phyloP scores from a whole-genome alignment of 1,284 basidiomycete genomes.

The Cystobasidiaceae sp. region DNA sequence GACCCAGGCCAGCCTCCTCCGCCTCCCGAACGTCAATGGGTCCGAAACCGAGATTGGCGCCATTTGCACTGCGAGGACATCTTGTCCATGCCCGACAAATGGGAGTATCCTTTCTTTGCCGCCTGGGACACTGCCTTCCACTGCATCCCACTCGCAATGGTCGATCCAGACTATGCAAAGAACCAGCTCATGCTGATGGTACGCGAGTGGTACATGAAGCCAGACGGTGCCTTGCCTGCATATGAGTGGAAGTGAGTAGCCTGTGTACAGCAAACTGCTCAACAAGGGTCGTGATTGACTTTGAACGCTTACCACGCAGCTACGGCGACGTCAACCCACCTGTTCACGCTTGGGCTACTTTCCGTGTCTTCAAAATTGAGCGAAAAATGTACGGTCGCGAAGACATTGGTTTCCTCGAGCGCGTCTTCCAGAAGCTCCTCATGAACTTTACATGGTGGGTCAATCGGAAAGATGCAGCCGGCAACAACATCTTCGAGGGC shows the following conservation, averaged over 20 bases:
- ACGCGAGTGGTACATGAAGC: slow-evolving; percentile 96
- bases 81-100: slow-evolving; percentile 98
- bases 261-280: not conserved
- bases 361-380: slow-evolving; percentile 97
- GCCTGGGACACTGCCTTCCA: slow-evolving; percentile 71
- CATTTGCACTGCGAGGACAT: slow-evolving; percentile 94
- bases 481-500: slow-evolving; percentile 95
- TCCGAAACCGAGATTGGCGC: slow-evolving; percentile 86
- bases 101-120: slow-evolving; percentile 97
- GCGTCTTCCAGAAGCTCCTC: slow-evolving; percentile 95
- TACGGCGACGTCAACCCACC: slow-evolving; percentile 47
- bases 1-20: slow-evolving; percentile 92
- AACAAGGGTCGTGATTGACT: not conserved
- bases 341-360: slow-evolving; percentile 67
- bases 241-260: slow-evolving; percentile 99
- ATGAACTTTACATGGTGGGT: slow-evolving; percentile 99
- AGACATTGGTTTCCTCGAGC: slow-evolving; percentile 86
- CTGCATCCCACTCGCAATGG: slow-evolving; percentile 90
- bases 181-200: slow-evolving; percentile 94
- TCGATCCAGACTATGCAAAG: slow-evolving; percentile 92
- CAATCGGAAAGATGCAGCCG: slow-evolving; percentile 90
- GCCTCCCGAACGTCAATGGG: slow-evolving; percentile 76
- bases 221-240: slow-evolving; percentile 93
- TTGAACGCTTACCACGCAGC: slow-evolving; percentile 44
- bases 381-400: slow-evolving; percentile 86